phyloP scores from a whole-genome alignment of 2,329 filamentous ascomycete species.

The Periglandula ipomoeae region DNA sequence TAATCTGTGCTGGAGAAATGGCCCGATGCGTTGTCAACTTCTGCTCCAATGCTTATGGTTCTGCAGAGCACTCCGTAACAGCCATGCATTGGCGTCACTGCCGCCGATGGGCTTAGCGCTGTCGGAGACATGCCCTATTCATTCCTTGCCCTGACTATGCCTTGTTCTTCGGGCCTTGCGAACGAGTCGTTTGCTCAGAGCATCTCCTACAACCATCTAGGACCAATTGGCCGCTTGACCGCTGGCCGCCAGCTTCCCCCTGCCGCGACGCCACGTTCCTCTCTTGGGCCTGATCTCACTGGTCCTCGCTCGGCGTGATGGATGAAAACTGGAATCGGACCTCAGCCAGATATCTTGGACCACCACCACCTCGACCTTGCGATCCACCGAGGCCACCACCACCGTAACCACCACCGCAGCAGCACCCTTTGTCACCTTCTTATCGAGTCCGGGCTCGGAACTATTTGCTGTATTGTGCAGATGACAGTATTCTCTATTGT shows the following conservation, averaged over 20 bases:
- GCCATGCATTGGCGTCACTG: too few relatives aligned
- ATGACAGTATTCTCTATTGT: not conserved
- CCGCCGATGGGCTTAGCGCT: not conserved
- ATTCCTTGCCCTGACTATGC: too few relatives aligned
- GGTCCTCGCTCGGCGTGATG: too few relatives aligned
- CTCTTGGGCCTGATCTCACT: not conserved
- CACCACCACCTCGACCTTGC: too few relatives aligned
- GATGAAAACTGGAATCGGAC: too few relatives aligned
- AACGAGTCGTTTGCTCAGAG: too few relatives aligned
- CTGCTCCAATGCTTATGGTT: not conserved
- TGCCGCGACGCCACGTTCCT: not conserved
- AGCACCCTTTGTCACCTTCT: not conserved
- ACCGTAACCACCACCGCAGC: not conserved
- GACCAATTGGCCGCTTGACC: not conserved
- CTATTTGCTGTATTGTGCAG: not conserved
- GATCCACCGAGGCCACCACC: not conserved
- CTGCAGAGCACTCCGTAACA: not conserved
- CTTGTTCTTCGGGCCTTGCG: too few relatives aligned
- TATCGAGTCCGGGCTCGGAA: not conserved
- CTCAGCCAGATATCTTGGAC: too few relatives aligned
- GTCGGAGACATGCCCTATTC: too few relatives aligned
- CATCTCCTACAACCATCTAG: too few relatives aligned
- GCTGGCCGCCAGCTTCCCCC: not conserved
- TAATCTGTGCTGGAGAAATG: not conserved
- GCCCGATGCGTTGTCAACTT: not conserved